Evolutionary conservation across 2,329 filamentous ascomycete genomes (phyloP), one percentile per base, ranked within the genome.

Genomic region (Chaetomium olivaceum): DNA sequence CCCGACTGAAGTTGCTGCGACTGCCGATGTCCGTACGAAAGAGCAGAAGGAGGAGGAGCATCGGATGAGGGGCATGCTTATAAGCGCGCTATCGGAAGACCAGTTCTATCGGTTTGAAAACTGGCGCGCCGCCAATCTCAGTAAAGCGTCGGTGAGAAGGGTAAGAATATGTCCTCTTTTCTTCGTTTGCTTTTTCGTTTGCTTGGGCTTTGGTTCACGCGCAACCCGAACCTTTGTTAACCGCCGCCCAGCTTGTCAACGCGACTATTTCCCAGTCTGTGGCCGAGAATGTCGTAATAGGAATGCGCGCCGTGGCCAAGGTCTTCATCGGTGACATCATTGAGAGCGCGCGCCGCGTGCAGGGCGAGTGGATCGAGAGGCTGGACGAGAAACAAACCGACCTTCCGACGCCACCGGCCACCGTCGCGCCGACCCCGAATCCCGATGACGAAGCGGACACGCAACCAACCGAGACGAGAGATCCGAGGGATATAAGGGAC

Each of bases 221-320:
- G 2, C 9, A 16, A 3, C 5, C 5, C 6, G 21, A 27, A 51
- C 27, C 12, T 9, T 12, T 21, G 61, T 65, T 68, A 67, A 69
- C 51, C 31, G 14, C n/a, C 0, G 36, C 23, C 63, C 67, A 89
- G 84, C 85, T 93, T 67, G 89, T 92, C 74, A 94, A 93, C 73
- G 89, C 91, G 65, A 92, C 91, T 1, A 88, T 93, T 9, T 92
- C 89, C 0, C 91, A 93, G 75, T 92, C 89, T 1, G 91, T 92
- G 0, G 89, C 90, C 0, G 82, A 85, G 23, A 89, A 86, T 71
- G 89, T 93, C 58, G 88, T 91, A 67, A 87, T 90, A 25, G 89
- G 89, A n/a, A 89, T 93, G 73, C 89, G 88, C 58, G 87, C 89
- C 0, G 90, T 91, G 23, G 87, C 89, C 57, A 94, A 94, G 77